Conservation (phyloP, 129 eudicot species). For the Dittrichia graveolens region DNA sequence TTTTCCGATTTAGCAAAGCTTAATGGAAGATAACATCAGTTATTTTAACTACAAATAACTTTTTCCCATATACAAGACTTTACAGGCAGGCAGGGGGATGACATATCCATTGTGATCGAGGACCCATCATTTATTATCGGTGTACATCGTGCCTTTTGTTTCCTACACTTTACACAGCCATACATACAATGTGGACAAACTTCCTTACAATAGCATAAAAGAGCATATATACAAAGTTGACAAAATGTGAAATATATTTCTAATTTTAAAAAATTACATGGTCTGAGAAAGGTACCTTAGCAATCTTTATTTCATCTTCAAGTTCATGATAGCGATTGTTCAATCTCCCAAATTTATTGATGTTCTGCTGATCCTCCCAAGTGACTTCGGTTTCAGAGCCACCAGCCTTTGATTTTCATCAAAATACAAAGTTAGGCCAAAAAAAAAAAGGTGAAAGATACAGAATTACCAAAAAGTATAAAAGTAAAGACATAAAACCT, state of each 20-base stretch:
- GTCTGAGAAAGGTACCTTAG: conserved; percentile 50
- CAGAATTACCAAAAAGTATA: neutral
- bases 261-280: neutral
- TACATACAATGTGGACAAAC: too few relatives aligned
- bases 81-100: too few relatives aligned
- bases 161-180: too few relatives aligned
- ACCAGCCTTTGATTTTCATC: conserved; percentile 44
- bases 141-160: too few relatives aligned
- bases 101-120: too few relatives aligned
- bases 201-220: too few relatives aligned
- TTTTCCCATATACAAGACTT: too few relatives aligned
- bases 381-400: conserved; percentile 73
- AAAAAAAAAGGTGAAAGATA: neutral
- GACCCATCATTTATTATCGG: too few relatives aligned
- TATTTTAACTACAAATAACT: too few relatives aligned
- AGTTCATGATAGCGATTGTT: conserved; percentile 81
- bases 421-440: conserved; percentile 12
- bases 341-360: conserved; percentile 81
- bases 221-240: too few relatives aligned
- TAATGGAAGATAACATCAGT: too few relatives aligned
- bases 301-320: conserved; percentile 75
- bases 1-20: too few relatives aligned
- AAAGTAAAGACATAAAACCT: neutral
- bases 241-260: neutral
- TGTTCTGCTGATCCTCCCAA: conserved; percentile 96